These are phyloP conservation scores for Talaromyces proteolyticus DNA, from an alignment of 495 filamentous ascomycete genomes.

Conservation along the genomic window DNA sequence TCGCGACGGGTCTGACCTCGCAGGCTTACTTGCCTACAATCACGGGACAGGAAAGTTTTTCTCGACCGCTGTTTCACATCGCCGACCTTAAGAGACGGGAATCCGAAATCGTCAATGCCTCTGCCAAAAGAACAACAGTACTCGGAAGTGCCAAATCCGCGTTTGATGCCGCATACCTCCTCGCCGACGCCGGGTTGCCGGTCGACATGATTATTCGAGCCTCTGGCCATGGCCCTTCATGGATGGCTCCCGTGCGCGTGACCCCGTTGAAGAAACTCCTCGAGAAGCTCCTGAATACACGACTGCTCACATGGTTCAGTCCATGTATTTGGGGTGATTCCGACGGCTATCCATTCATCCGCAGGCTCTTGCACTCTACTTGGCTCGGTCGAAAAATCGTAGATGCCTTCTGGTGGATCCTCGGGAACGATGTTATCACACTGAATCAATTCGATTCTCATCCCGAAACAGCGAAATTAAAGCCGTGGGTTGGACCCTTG, in stretches of 20 bases:
- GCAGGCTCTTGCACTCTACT: slow-evolving; percentile 60
- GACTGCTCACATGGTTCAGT: slow-evolving; percentile 60
- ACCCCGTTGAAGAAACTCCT: slow-evolving; percentile 53
- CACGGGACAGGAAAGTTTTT: slow-evolving; percentile 43
- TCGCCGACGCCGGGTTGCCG: slow-evolving; percentile 51
- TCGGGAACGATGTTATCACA: slow-evolving; percentile 53
- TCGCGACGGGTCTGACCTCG: slow-evolving; percentile 67
- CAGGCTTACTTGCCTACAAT: slow-evolving; percentile 49
- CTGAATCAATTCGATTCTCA: slow-evolving; percentile 55
- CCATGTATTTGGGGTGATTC: slow-evolving; percentile 56
- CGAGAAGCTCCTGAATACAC: slow-evolving; percentile 60
- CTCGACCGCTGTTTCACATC: slow-evolving; percentile 57
- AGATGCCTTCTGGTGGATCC: slow-evolving; percentile 59
- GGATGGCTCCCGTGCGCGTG: slow-evolving; percentile 64
- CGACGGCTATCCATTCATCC: slow-evolving; percentile 40
- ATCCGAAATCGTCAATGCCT: slow-evolving; percentile 16
- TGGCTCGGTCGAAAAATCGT: slow-evolving; percentile 62
- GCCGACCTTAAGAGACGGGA: slow-evolving; percentile 47
- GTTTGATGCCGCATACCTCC: slow-evolving; percentile 70
- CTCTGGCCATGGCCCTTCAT: slow-evolving; percentile 66
- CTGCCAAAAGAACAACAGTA: slow-evolving; percentile 42
- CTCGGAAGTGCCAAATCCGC: slow-evolving; percentile 71
- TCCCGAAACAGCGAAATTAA: slow-evolving; percentile 56
- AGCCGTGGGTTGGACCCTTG: slow-evolving; percentile 59
- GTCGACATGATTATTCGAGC: slow-evolving; percentile 78